phyloP scores from a whole-genome alignment of 2,329 filamentous ascomycete species.

The Ramularia collo-cygni region DNA sequence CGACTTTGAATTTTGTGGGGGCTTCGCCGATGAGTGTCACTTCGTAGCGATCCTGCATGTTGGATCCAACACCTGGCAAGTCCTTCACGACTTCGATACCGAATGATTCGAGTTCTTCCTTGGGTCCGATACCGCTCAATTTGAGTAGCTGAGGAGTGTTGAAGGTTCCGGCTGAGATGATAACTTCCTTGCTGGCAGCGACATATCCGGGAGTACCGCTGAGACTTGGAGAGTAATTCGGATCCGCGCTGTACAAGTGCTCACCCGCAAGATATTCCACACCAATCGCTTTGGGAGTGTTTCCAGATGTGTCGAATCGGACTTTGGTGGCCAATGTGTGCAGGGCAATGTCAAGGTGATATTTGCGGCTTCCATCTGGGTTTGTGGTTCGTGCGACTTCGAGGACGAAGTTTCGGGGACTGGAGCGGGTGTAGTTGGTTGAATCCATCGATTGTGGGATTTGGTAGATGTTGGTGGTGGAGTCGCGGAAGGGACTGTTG shows the following conservation, averaged over 20 bases:
- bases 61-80: slow-evolving; percentile 56
- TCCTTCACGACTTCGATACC: slow-evolving; percentile 50
- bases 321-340: slow-evolving; percentile 63
- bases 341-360: slow-evolving; percentile 50
- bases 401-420: slow-evolving; percentile 51
- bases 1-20: slow-evolving; percentile 28
- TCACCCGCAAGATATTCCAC: slow-evolving; percentile 39
- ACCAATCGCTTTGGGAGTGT: slow-evolving; percentile 43
- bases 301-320: slow-evolving; percentile 55
- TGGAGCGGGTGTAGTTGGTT: slow-evolving; percentile 36
- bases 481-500: slow-evolving; percentile 40
- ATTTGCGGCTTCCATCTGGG: slow-evolving; percentile 46
- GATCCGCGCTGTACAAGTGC: slow-evolving; percentile 35
- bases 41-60: slow-evolving; percentile 57
- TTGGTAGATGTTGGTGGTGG: slow-evolving; percentile 46
- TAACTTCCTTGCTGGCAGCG: slow-evolving; percentile 40
- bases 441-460: slow-evolving; percentile 42
- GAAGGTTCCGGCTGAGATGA: slow-evolving; percentile 49
- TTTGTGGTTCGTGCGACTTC: slow-evolving; percentile 44
- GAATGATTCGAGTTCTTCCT: slow-evolving; percentile 45
- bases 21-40: slow-evolving; percentile 45
- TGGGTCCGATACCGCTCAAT: slow-evolving; percentile 57
- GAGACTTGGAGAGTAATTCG: slow-evolving; percentile 24
- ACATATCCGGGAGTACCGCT: slow-evolving; percentile 36
- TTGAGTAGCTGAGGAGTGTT: slow-evolving; percentile 60